A percentile compares a stretch with the other conserved stretches of the same genome.
phyloP scores from a whole-genome alignment of 2,329 filamentous ascomycete species.

The Fusarium sp. region DNA sequence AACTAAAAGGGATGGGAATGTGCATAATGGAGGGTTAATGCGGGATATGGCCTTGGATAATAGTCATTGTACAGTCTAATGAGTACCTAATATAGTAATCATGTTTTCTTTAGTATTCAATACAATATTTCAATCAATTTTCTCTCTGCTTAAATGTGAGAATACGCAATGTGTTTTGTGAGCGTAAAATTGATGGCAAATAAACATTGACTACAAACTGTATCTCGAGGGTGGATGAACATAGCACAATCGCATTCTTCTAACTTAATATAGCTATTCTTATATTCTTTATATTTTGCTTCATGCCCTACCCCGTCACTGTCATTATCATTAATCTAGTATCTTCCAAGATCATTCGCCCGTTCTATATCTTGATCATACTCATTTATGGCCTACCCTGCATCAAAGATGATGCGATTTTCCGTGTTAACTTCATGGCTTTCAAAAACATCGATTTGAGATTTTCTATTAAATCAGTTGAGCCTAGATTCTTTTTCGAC shows the following conservation, averaged over 20 bases:
- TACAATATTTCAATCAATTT: neutral
- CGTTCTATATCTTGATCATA: neutral
- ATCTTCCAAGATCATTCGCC: neutral
- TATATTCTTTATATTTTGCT: too few relatives aligned
- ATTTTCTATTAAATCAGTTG: neutral
- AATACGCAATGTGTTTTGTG: too few relatives aligned
- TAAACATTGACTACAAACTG: neutral
- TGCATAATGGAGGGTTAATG: slow-evolving; percentile 1
- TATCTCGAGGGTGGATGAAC: too few relatives aligned
- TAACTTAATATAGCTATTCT: too few relatives aligned
- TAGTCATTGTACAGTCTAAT: slow-evolving; percentile 17
- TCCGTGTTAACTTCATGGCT: neutral
- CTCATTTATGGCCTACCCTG: neutral
- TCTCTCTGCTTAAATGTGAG: neutral
- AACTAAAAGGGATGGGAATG: slow-evolving; percentile 4
- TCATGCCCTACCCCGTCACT: too few relatives aligned
- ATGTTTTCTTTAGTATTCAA: slow-evolving; percentile 6
- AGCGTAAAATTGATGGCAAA: neutral
- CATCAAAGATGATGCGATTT: neutral
- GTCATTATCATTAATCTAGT: too few relatives aligned
- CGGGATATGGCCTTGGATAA: neutral
- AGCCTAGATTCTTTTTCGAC: neutral
- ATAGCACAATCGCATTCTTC: too few relatives aligned
- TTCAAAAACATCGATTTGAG: neutral
- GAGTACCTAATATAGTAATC: slow-evolving; percentile 25